Evolutionary conservation across 2,329 filamentous ascomycete genomes (phyloP), one percentile per base, ranked within the genome.

Genomic region (Verticillium dahliae): DNA sequence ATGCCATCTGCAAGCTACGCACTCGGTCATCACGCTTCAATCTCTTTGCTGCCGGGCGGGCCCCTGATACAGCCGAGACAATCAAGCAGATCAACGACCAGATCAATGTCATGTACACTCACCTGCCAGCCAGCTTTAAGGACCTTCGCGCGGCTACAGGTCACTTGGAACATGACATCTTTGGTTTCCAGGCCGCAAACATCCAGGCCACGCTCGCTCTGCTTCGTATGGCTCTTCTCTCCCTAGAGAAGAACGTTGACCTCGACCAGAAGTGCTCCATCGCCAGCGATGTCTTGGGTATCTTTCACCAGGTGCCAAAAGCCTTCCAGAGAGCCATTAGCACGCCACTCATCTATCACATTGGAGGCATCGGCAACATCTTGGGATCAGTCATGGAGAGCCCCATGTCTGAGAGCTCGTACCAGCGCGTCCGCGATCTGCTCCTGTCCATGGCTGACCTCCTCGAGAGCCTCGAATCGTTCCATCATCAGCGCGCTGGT

Each of bases 361-460:
- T 74, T 18, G 71, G 68, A 45, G 69, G 71, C 39, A 74, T 74
- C 18, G 72, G 72, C 56, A 67, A 65, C 27, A 72, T 74, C n/a
- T 65, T 74, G 6, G 71, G 72, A 27, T 71, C 72, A 13, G 70
- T 73, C 39, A 70, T 74, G 63, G 72, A 73, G 56, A 68, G 68
- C 13, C 68, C 66, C 2, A 65, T 74, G 33, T 70, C 67, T 10
- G 70, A 73, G 60, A 61, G 60, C 7, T 66, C 70, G 14, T 73
- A 69, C 58, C 66, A 61, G 45, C 65, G 65, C 4, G 69, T 73
- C 13, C 66, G 70, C 18, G 65, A 66, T 9, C 63, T 73, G 56
- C 66, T 74, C 37, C 63, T 74, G 22, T 69, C 68, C 22, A 73
- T 73, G 70, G 71, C 70, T 3, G 60, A 65, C 22, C 65, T 74